These are phyloP conservation scores for Filosporella fistucella DNA, from an alignment of 495 filamentous ascomycete genomes.

Conservation along the genomic window DNA sequence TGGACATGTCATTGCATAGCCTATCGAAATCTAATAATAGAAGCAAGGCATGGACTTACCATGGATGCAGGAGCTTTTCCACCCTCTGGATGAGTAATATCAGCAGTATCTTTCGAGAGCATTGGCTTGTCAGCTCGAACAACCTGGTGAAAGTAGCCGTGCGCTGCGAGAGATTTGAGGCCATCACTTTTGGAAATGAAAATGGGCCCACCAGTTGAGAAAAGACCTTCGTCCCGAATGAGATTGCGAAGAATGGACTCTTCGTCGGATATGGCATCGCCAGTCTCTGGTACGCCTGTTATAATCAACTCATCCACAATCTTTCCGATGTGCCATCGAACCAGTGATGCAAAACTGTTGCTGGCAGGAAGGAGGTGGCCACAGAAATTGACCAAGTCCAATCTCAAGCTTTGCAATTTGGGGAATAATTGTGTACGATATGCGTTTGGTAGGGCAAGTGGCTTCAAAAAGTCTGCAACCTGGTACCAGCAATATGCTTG, in stretches of 20 bases:
- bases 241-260: constrained; percentile 32
- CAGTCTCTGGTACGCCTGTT: constrained; percentile 32
- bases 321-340: constrained; percentile 37
- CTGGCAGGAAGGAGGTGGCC: constrained; percentile 29
- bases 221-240: constrained; percentile 39
- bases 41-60: too few species aligned
- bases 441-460: constrained; percentile 22
- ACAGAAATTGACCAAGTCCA: constrained; percentile 44
- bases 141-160: constrained; percentile 12
- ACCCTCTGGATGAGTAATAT: constrained; percentile 31
- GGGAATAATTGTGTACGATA: constrained; percentile 29
- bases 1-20: too few species aligned
- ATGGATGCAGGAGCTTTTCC: constrained; percentile 34
- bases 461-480: constrained; percentile 37
- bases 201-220: constrained; percentile 29
- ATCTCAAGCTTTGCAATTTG: constrained; percentile 31
- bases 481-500: constrained; percentile 44
- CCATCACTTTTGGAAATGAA: constrained; percentile 25
- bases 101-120: constrained; percentile 18
- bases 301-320: constrained; percentile 38
- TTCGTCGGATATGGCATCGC: constrained; percentile 29
- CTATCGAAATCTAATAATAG: too few species aligned
- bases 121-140: constrained; percentile 10
- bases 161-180: constrained; percentile 25
- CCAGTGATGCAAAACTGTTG: constrained; percentile 27